Evolutionary conservation across 1,284 basidiomycete species (phyloP).

Genomic region (Apiotrichum mycotoxinovorans): DNA sequence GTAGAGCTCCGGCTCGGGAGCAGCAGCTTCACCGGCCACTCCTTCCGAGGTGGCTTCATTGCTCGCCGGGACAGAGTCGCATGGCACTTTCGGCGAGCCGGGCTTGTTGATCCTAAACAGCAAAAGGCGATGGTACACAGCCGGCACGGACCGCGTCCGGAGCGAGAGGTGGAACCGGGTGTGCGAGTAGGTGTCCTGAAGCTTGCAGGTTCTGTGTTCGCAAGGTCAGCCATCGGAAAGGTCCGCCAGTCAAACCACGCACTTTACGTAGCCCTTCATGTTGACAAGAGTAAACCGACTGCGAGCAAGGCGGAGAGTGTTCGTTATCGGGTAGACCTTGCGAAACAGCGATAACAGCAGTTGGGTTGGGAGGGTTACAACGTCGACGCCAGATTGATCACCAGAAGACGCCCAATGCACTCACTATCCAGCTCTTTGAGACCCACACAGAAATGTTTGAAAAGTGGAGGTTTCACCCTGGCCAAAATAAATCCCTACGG

Average conservation of each 20-base stretch:
- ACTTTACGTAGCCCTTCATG: conserved; percentile 5
- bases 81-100: not conserved
- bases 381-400: no score
- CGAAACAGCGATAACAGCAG: not conserved
- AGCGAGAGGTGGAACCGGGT: conserved; percentile 66
- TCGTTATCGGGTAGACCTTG: not conserved
- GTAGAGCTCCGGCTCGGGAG: conserved; percentile 59
- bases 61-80: not conserved
- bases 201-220: conserved; percentile 56
- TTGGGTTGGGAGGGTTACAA: no score
- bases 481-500: no score
- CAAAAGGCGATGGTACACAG: conserved; percentile 64
- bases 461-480: no score
- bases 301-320: not conserved
- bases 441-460: no score
- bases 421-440: no score
- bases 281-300: not conserved
- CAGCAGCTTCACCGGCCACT: no score
- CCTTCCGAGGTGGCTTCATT: no score
- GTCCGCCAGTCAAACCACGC: not conserved
- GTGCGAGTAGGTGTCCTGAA: conserved; percentile 58
- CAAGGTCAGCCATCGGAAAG: not conserved
- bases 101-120: conserved; percentile 60
- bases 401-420: no score
- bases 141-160: conserved; percentile 58